phyloP scores from a whole-genome alignment of 164 flowering plant species.

The Piper longum region DNA sequence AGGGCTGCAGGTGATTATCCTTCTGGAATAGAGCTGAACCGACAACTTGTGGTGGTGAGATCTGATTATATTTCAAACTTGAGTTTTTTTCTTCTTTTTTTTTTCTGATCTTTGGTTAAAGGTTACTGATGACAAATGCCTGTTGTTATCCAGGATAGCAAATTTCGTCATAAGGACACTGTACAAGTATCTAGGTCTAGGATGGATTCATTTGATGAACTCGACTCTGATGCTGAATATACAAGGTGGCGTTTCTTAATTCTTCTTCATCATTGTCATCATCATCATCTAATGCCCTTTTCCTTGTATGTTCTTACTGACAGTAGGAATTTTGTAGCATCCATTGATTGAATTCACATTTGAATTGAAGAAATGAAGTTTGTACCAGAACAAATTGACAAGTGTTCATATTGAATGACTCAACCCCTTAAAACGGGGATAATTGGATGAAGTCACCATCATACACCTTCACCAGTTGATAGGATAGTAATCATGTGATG shows the following conservation, averaged over 20 bases:
- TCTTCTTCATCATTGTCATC: background rate
- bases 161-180: constrained; percentile 11
- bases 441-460: too few species aligned
- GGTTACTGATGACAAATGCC: background rate
- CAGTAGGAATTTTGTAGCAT: too few species aligned
- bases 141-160: constrained; percentile 8
- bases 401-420: too few species aligned
- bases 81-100: background rate
- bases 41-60: constrained; percentile 15
- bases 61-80: background rate
- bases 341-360: too few species aligned
- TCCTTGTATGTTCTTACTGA: background rate
- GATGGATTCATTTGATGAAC: constrained; percentile 8
- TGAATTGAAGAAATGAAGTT: too few species aligned
- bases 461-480: too few species aligned
- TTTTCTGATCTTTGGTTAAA: background rate
- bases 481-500: too few species aligned
- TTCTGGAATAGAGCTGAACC: constrained; percentile 11
- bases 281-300: background rate
- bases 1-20: constrained; percentile 8
- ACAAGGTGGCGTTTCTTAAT: constrained; percentile 9
- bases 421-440: too few species aligned
- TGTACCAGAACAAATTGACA: too few species aligned
- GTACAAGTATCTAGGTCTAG: constrained; percentile 8
- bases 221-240: constrained; percentile 9